These are phyloP conservation scores for Floccularia luteovirens DNA, from an alignment of 768 basidiomycete species.

Conservation along the genomic window DNA sequence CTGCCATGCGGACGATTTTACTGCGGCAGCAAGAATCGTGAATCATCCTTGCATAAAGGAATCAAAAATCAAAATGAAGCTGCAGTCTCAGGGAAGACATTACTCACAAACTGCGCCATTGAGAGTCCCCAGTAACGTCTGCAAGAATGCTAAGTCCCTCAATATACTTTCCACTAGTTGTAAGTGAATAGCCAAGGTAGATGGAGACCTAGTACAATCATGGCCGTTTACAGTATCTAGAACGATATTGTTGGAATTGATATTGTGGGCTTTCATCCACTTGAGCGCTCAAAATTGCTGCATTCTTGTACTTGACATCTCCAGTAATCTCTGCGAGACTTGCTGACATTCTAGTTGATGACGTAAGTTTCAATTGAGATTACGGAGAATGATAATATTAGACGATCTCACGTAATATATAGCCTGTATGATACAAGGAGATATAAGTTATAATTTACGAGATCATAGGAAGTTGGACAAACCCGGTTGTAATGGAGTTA, in stretches of 20 bases:
- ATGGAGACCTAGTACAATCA: conserved; percentile 38
- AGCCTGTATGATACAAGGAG: conserved; percentile 15
- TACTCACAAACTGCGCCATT: conserved; percentile 34
- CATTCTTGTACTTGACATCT: conserved; percentile 34
- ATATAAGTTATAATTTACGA: not conserved
- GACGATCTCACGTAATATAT: conserved; percentile 32
- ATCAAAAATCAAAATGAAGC: not conserved
- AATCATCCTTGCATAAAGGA: conserved; percentile 30
- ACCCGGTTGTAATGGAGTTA: conserved; percentile 49
- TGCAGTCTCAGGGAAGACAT: not conserved
- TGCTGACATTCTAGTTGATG: conserved; percentile 41
- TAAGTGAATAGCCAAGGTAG: conserved; percentile 45
- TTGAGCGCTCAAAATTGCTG: conserved; percentile 37
- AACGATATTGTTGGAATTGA: conserved; percentile 31
- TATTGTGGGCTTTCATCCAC: conserved; percentile 40
- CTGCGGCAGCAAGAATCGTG: conserved; percentile 28
- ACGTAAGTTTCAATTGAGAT: no score
- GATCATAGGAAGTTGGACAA: conserved; percentile 5
- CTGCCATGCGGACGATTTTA: conserved; percentile 39
- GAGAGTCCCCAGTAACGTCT: conserved; percentile 29
- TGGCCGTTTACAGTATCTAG: conserved; percentile 39
- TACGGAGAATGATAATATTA: no score
- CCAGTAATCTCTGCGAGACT: conserved; percentile 38
- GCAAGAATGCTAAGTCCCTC: conserved; percentile 41
- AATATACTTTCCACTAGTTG: conserved; percentile 45